Conservation (phyloP, 495 filamentous ascomycete genomes). For the Hypoxylon trugodes region DNA sequence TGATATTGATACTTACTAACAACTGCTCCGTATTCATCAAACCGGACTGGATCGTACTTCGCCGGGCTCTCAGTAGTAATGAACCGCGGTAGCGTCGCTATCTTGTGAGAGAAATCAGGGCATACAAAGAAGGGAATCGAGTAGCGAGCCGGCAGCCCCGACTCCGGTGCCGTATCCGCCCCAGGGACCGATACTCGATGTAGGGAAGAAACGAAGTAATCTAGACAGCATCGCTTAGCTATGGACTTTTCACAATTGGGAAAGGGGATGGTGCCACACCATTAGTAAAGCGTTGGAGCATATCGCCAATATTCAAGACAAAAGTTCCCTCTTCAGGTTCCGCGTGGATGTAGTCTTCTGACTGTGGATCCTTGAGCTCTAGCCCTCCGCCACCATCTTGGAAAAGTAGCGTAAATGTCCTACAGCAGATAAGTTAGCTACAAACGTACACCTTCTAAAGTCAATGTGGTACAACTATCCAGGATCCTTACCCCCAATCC, state of each 20-base stretch:
- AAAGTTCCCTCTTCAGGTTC: slow-evolving; percentile 58
- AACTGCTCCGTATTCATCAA: slow-evolving; percentile 35
- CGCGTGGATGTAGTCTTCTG: slow-evolving; percentile 61
- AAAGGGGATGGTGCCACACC: slow-evolving; percentile 44
- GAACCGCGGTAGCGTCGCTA: slow-evolving; percentile 64
- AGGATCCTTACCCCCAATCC: slow-evolving; percentile 55
- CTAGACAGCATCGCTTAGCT: slow-evolving; percentile 27
- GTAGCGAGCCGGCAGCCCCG: slow-evolving; percentile 62
- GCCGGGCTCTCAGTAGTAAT: slow-evolving; percentile 44
- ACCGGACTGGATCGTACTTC: slow-evolving; percentile 60
- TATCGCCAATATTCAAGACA: slow-evolving; percentile 66
- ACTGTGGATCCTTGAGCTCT: slow-evolving; percentile 62
- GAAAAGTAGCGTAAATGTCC: slow-evolving; percentile 58
- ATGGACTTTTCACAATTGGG: neutral
- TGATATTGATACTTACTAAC: slow-evolving; percentile 36
- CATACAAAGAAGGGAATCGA: slow-evolving; percentile 69
- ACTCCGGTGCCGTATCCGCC: slow-evolving; percentile 47
- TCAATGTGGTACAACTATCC: neutral
- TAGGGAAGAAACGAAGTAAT: slow-evolving; percentile 60
- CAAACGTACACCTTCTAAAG: slow-evolving; percentile 42
- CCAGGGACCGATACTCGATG: slow-evolving; percentile 61
- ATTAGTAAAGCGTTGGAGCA: slow-evolving; percentile 67
- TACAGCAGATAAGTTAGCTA: slow-evolving; percentile 31
- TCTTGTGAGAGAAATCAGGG: slow-evolving; percentile 59
- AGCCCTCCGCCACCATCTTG: slow-evolving; percentile 58